A percentile compares a stretch with the other conserved stretches of the same genome.
These are phyloP conservation scores for Spinacia oleracea DNA, from an alignment of 179 eudicot species.

Conservation along the genomic window DNA sequence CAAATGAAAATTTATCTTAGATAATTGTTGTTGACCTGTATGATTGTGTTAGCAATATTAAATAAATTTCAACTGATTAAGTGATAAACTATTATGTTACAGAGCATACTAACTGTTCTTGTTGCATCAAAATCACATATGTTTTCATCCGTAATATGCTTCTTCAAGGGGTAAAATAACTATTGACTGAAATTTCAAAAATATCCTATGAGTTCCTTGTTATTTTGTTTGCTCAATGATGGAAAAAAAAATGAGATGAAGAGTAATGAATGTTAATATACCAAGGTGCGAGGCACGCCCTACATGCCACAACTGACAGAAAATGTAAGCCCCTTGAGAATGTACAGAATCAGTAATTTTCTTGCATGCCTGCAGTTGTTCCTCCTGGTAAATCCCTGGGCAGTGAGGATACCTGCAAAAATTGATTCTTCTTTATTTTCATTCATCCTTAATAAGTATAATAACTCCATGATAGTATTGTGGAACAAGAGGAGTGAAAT, in stretches of 20 bases:
- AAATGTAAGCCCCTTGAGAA: constrained; percentile 60
- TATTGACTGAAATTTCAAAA: not conserved
- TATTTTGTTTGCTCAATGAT: not conserved
- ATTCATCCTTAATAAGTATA: not conserved
- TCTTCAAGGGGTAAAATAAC: not conserved
- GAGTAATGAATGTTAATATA: not conserved
- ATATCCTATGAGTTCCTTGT: not conserved
- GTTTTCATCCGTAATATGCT: not conserved
- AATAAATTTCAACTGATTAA: not conserved
- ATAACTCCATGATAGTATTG: not conserved
- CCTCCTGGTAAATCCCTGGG: constrained; percentile 79
- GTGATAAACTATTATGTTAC: not conserved
- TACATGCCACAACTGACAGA: constrained; percentile 94
- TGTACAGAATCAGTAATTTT: constrained; percentile 75
- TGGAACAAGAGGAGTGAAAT: not conserved
- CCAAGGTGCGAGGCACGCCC: constrained; percentile 80
- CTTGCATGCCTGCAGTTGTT: constrained; percentile 85
- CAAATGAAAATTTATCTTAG: not conserved
- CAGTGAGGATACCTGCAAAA: constrained; percentile 68
- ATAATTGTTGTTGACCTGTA: not conserved
- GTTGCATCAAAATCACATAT: not conserved
- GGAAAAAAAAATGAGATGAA: not conserved
- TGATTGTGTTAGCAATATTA: not conserved
- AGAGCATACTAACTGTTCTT: not conserved
- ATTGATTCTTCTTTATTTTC: not conserved